Evolutionary conservation across 2,329 filamentous ascomycete species (phyloP), one percentile per base, ranked within the genome.

Genomic region (Colletotrichum trifolii): DNA sequence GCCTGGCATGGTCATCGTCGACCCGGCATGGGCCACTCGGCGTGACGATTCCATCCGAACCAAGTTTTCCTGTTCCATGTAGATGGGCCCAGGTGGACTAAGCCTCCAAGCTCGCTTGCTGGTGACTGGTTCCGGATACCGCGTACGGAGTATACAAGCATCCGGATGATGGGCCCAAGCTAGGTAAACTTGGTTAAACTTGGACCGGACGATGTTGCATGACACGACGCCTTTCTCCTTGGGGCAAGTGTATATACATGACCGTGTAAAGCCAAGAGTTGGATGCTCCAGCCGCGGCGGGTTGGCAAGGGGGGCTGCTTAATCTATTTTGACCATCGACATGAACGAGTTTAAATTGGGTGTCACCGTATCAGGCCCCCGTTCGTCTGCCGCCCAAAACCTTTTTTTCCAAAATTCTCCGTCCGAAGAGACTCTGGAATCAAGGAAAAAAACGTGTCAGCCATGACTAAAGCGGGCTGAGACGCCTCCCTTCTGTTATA

Each of bases 291-390:
- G 48, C 59, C 35, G 46, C 9, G 47, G 35, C 15, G 25, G 47
- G 10, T 36, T 53, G 8, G n/a, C 11, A 49, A 33, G 36, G 17
- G 47, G 48, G 25, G 25, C 35, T 11, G 36, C 3, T 59, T 59
- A 63, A 59, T 59, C 10, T 59, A 47, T 53, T 40, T 43, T 39
- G 60, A 36, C 54, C 53, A 47, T 63, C 47, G 15, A 58, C 17
- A 59, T 63, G 38, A 42, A 35, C 25, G 4, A 63, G 53, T 54
- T 63, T 63, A 59, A 53, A 53, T 59, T 53, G 58, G 43, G 54
- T 39, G 33, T 48, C 33, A 35, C 40, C 48, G 53, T 42, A 42
- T 34, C 13, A 10, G 40, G 11, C 40, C 48, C 47, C 40, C 35
- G 48, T 17, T 9, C 35, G 13, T n/a, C 7, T 45, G 25, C 25